Base-by-base conservation (phyloP, 108 stramenopile genomes). In the Seminavis robusta region DNA sequence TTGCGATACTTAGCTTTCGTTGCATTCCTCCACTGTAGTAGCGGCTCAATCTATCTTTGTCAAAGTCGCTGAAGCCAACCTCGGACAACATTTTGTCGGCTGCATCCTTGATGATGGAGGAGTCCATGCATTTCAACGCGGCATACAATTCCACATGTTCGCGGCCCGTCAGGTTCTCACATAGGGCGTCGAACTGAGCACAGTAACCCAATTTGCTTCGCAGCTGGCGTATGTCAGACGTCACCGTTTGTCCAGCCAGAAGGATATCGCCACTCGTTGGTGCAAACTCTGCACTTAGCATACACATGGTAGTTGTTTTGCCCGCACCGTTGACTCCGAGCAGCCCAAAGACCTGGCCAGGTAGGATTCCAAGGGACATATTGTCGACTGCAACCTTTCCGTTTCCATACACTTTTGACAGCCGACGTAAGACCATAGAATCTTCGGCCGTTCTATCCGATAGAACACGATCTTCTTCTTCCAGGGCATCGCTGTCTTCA, bases 151-250 rank as follows among this genome's bases (percentile, higher is more conserved):
- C 79, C 48, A 99, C 69, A 74, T 99, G 98, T 61, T 99, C 98
- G n/a, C 86, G 63, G 15, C 94, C 97, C 23, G 95, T 99, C 73
- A 99, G 83, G 33, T 96, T 95, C 34, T 84, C 83, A 43, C 98
- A 90, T 30, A 96, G 87, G 0, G 98, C 98, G 69, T 99, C 98
- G 29, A 97, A 98, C 61, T 99, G 98, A 15, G 98, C 97, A 71
- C 98, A 99, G 59, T 95, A 98, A 21, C 97, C 97, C 20, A 98
- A 84, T 8, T 59, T 58, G 4, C 74, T 73, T 17, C 86, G 73
- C 13, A 82, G 82, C 56, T 91, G 82, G 49, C 87, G 75, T 4
- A 94, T 80, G 45, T 97, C 81, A 4, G 46, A 68, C 39, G 87
- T 81, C n/a, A 98, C 84, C 21, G 74, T 82, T 44, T 61, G 86